These are phyloP conservation scores for Penicillium subrubescens DNA, from an alignment of 495 filamentous ascomycete species.

Conservation along the genomic window DNA sequence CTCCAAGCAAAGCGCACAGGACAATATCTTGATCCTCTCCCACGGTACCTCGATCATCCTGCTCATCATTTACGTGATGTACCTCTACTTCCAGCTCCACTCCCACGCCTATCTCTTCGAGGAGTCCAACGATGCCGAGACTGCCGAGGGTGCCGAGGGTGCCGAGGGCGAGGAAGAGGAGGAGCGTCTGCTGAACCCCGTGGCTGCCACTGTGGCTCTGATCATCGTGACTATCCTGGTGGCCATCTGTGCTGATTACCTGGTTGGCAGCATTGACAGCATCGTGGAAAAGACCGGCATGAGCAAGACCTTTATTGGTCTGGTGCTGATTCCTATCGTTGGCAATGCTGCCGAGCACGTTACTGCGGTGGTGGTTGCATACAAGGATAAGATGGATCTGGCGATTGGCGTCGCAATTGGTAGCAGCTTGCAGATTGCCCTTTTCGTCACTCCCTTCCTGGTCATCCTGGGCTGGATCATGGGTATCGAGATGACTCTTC, in stretches of 20 bases:
- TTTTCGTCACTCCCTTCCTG: conserved; percentile 87
- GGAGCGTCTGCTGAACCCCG: conserved; percentile 64
- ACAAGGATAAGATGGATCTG: conserved; percentile 97
- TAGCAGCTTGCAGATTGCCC: conserved; percentile 89
- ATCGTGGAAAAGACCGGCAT: conserved; percentile 83
- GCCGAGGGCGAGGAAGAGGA: conserved; percentile 57
- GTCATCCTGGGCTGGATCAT: conserved; percentile 94
- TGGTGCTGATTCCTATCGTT: conserved; percentile 94
- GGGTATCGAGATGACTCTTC: conserved; percentile 79
- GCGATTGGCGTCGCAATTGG: conserved; percentile 94
- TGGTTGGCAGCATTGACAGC: conserved; percentile 89
- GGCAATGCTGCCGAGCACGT: conserved; percentile 98
- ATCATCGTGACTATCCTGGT: conserved; percentile 79
- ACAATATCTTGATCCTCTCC: conserved; percentile 79
- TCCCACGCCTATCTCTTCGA: conserved; percentile 84
- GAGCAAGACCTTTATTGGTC: conserved; percentile 94
- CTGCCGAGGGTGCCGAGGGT: conserved; percentile 36
- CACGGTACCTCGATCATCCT: conserved; percentile 90
- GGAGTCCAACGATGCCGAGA: conserved; percentile 48
- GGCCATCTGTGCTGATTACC: conserved; percentile 89
- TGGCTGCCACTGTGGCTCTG: conserved; percentile 72
- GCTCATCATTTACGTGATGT: conserved; percentile 83
- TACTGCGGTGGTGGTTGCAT: conserved; percentile 87
- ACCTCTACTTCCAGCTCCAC: conserved; percentile 86
- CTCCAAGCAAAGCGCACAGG: conserved; percentile 23